These are phyloP conservation scores for Macrophomina tecta DNA, from an alignment of 2,329 filamentous ascomycete species.

Conservation along the genomic window DNA sequence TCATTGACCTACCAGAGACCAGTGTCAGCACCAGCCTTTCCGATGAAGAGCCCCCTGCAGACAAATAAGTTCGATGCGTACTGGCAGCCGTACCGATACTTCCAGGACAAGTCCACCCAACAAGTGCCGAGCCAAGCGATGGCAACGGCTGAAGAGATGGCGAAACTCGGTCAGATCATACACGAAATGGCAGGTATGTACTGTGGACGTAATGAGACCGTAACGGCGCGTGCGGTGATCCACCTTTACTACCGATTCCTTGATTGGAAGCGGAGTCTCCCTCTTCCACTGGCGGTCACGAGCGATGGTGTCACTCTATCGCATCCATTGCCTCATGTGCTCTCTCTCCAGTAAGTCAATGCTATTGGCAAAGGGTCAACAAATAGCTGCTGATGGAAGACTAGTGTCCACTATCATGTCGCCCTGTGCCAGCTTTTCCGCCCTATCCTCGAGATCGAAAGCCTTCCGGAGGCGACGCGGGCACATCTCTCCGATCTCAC, in stretches of 20 bases:
- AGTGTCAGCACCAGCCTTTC: conserved; percentile 29
- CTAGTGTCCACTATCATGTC: conserved; percentile 36
- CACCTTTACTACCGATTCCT: conserved; percentile 32
- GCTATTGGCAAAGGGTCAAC: background rate
- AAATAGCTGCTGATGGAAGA: background rate
- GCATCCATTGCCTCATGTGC: conserved; percentile 35
- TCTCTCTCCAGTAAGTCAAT: conserved; percentile 36
- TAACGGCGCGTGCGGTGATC: conserved; percentile 33
- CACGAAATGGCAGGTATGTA: conserved; percentile 35
- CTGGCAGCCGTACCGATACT: conserved; percentile 37
- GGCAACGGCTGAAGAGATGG: conserved; percentile 33
- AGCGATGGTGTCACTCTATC: conserved; percentile 23
- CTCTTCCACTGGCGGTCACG: conserved; percentile 29
- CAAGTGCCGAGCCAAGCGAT: conserved; percentile 34
- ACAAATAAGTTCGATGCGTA: conserved; percentile 30
- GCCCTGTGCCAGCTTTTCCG: conserved; percentile 37
- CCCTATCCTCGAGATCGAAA: conserved; percentile 33
- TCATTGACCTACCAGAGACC: conserved; percentile 36
- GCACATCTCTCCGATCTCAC: conserved; percentile 32
- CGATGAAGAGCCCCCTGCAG: conserved; percentile 31
- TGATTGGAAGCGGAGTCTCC: conserved; percentile 34
- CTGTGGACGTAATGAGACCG: conserved; percentile 32
- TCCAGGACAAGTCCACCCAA: conserved; percentile 31
- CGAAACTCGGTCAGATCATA: conserved; percentile 33
- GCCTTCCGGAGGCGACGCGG: conserved; percentile 29